Base-by-base conservation (phyloP, 106 monocot species). In the Dioscorea alata region DNA sequence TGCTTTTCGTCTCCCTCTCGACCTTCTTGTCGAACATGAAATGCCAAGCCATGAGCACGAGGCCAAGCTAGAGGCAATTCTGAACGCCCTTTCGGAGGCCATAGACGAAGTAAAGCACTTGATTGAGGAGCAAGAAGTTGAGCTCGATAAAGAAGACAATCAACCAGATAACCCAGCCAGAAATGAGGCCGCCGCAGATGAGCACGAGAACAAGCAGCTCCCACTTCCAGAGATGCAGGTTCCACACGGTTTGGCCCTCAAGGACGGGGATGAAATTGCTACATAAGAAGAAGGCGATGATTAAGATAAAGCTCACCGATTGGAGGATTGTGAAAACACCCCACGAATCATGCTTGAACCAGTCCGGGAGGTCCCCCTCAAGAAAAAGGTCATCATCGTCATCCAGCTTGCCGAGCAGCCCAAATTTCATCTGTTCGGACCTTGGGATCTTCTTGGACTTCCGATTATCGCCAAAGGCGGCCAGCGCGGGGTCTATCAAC, bases 151-250 rank as follows among this genome's bases (percentile, higher is more conserved):
- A 22, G 72, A 85, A 90, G 18, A 85, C 83, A 57, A 35, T 50
- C 23, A 80, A 28, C 33, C 67, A 13, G 12, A 90, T 64, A n/a
- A 79, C 25, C 80, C 85, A 90, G 12, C 81, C 73, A 59, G 83
- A 76, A 23, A 90, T 67, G 4, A 90, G 68, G 22, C 76, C 82
- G 61, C 85, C 85, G 63, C 85, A 80, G 72, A 80, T 69, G 28
- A 78, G 50, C 23, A 78, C 85, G 13, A 80, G 61, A 13, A 80
- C 57, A 53, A 90, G 33, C 17, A 85, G 12, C 33, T 63, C 58
- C 89, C 89, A 90, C 51, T 75, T 77, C 89, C 89, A 91, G 60
- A 87, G 67, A 21, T 74, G 75, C 19, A 91, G 63, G 7, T 72
- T 57, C 79, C 69, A 81, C 1, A 77, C 19, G 12, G 59, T 64